Evolutionary conservation across 176 grass and related monocot genomes (phyloP).

Genomic region (Aegilops speltoides): DNA sequence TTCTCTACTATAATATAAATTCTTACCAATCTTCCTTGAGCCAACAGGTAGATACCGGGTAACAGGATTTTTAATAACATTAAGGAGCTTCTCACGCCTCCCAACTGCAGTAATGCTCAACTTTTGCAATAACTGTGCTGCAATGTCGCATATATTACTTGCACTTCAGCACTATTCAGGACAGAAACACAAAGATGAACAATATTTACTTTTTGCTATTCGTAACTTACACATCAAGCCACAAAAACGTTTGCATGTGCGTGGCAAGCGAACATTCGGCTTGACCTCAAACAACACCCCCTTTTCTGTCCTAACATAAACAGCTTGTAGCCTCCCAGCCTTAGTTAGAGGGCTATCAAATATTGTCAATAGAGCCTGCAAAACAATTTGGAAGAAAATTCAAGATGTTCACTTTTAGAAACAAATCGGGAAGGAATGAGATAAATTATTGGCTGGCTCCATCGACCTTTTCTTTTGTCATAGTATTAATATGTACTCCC

Average conservation of each 20-base stretch:
- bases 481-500: background rate
- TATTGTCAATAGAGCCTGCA: conserved; percentile 83
- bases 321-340: conserved; percentile 89
- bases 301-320: conserved; percentile 92
- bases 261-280: conserved; percentile 82
- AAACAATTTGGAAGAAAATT: conserved; percentile 5
- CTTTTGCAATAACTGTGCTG: conserved; percentile 94
- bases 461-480: background rate
- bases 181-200: background rate
- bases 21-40: conserved; percentile 76
- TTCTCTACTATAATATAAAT: background rate
- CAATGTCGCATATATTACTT: background rate
- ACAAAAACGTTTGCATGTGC: conserved; percentile 84
- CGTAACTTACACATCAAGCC: conserved; percentile 87
- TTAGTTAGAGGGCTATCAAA: conserved; percentile 95
- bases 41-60: conserved; percentile 76
- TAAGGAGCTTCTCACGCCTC: conserved; percentile 88
- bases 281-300: conserved; percentile 97
- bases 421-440: background rate
- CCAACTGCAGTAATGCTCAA: conserved; percentile 92
- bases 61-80: conserved; percentile 97
- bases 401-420: background rate
- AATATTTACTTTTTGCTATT: background rate
- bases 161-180: conserved; percentile 22
- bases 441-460: background rate